phyloP scores from a whole-genome alignment of 2,329 filamentous ascomycete genomes.

The Zarea fungicola region DNA sequence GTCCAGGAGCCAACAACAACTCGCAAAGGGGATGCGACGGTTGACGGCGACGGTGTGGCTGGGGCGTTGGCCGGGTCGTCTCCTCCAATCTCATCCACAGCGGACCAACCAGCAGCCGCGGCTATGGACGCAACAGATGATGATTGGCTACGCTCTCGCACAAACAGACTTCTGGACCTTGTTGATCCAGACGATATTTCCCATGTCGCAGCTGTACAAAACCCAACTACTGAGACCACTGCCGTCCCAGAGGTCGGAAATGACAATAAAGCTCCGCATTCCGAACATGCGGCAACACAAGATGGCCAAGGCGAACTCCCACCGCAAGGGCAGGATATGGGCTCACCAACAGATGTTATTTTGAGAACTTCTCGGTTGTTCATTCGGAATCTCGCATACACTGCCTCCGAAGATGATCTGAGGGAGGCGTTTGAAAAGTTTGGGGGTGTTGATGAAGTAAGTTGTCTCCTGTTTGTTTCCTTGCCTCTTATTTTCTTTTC shows the following conservation, averaged over 20 bases:
- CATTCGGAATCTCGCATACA: slow-evolving; percentile 82
- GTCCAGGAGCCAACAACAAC: slow-evolving; percentile 1
- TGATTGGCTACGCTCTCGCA: slow-evolving; percentile 88
- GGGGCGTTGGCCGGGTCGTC: not conserved
- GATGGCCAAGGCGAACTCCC: slow-evolving; percentile 18
- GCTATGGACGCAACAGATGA: slow-evolving; percentile 59
- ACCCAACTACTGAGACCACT: slow-evolving; percentile 6
- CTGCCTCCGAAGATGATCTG: slow-evolving; percentile 71
- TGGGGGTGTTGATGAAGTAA: slow-evolving; percentile 83
- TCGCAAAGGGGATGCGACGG: not conserved
- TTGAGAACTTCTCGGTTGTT: slow-evolving; percentile 74
- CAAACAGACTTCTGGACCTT: slow-evolving; percentile 78
- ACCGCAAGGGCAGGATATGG: slow-evolving; percentile 28
- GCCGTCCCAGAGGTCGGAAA: slow-evolving; percentile 12
- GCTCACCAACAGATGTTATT: slow-evolving; percentile 54
- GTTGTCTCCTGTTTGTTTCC: slow-evolving; percentile 30
- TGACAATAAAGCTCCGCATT: slow-evolving; percentile 20
- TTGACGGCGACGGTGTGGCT: slow-evolving; percentile 1
- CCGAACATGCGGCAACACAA: slow-evolving; percentile 27
- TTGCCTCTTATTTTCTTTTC: slow-evolving; percentile 9
- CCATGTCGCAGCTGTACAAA: slow-evolving; percentile 11
- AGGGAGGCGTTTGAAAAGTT: slow-evolving; percentile 65
- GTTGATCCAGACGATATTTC: slow-evolving; percentile 64
- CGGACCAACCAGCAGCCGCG: slow-evolving; percentile 15
- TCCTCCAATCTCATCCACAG: slow-evolving; percentile 20